Percentiles rank a stretch among this genome's conserved stretches.
Evolutionary conservation across 768 basidiomycete genomes (phyloP).

Genomic region (Tephrocybe sp.): DNA sequence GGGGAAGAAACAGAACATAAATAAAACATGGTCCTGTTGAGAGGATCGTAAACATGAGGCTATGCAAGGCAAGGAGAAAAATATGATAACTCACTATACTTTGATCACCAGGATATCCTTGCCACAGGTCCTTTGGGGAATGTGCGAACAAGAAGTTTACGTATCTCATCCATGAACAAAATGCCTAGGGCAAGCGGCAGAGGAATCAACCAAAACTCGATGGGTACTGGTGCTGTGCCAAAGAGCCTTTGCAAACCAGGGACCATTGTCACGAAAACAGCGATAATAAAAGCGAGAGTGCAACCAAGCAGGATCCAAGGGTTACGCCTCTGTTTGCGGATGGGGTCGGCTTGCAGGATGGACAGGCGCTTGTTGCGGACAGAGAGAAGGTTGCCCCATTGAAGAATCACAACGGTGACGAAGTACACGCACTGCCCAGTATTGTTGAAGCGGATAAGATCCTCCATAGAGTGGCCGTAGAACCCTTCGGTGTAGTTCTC

Average conservation of each 20-base stretch:
- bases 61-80: no score
- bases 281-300: constrained; percentile 31
- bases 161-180: constrained; percentile 39
- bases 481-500: constrained; percentile 39
- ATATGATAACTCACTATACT: no score
- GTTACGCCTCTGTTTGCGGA: constrained; percentile 47
- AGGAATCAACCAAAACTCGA: constrained; percentile 48
- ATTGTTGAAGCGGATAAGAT: constrained; percentile 33
- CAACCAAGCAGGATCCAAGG: constrained; percentile 23
- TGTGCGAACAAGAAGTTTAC: constrained; percentile 37
- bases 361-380: constrained; percentile 44
- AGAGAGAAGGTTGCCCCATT: constrained; percentile 40
- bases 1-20: no score
- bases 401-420: constrained; percentile 43
- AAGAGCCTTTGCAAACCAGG: constrained; percentile 42
- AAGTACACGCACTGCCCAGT: constrained; percentile 37
- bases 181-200: constrained; percentile 41
- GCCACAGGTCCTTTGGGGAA: constrained; percentile 18
- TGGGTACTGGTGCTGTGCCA: constrained; percentile 39
- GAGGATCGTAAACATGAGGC: no score
- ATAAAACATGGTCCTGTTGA: no score
- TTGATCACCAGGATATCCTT: constrained; percentile 15
- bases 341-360: constrained; percentile 38
- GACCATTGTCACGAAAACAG: constrained; percentile 41
- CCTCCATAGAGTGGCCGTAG: constrained; percentile 28